Conservation (phyloP, 805 yeast genomes). For the Metschnikowia cubensis region DNA sequence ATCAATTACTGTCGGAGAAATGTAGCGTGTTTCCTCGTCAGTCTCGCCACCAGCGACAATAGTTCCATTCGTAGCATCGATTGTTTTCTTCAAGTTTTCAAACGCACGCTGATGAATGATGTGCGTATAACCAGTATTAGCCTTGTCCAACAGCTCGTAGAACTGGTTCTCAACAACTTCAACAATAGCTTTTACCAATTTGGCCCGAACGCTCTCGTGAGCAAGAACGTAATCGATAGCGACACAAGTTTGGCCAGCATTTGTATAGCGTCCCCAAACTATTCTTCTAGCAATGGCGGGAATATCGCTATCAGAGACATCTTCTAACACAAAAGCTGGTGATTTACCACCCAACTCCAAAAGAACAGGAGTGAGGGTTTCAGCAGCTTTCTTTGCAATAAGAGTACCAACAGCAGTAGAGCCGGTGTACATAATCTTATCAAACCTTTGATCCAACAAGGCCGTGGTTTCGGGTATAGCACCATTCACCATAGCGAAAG, state of each 20-base stretch:
- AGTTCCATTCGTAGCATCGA: slow-evolving; percentile 51
- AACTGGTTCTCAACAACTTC: slow-evolving; percentile 40
- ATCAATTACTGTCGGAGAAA: slow-evolving; percentile 72
- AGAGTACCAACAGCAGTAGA: slow-evolving; percentile 70
- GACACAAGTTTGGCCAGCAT: slow-evolving; percentile 89
- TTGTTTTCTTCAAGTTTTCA: slow-evolving; percentile 39
- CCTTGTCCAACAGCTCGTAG: slow-evolving; percentile 37
- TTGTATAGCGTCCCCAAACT: slow-evolving; percentile 72
- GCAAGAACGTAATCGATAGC: slow-evolving; percentile 80
- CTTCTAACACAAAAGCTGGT: slow-evolving; percentile 67
- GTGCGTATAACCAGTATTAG: slow-evolving; percentile 46
- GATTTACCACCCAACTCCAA: slow-evolving; percentile 93
- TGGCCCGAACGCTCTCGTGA: slow-evolving; percentile 53
- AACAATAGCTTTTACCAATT: slow-evolving; percentile 43
- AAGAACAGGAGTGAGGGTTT: slow-evolving; percentile 71
- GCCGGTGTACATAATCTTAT: slow-evolving; percentile 86
- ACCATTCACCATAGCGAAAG: slow-evolving; percentile 67
- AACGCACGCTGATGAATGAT: slow-evolving; percentile 55
- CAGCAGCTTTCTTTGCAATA: slow-evolving; percentile 79
- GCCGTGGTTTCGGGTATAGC: slow-evolving; percentile 50
- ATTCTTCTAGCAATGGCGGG: slow-evolving; percentile 53
- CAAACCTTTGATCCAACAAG: slow-evolving; percentile 62
- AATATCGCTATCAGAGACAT: slow-evolving; percentile 42
- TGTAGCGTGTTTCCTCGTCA: slow-evolving; percentile 40
- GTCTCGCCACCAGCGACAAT: slow-evolving; percentile 47